phyloP scores from a whole-genome alignment of 352 stramenopile genomes.

The Aphanomyces astaci region DNA sequence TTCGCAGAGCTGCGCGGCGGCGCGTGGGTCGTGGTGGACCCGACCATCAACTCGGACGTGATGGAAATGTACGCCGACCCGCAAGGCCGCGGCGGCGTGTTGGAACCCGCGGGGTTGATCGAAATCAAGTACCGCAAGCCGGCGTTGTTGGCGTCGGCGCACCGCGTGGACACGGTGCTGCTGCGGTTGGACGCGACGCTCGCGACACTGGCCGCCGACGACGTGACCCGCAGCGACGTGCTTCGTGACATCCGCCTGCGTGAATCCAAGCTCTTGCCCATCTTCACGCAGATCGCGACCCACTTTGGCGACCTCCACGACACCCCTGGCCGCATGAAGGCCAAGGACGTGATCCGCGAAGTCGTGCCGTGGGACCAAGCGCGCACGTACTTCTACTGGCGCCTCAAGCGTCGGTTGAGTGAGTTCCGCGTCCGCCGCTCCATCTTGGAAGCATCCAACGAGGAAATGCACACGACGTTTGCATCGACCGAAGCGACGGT shows the following conservation, averaged over 20 bases:
- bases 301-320: slow-evolving; percentile 99
- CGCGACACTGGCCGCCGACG: slow-evolving; percentile 41
- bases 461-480: slow-evolving; percentile 37
- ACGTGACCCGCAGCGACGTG: slow-evolving; percentile 51
- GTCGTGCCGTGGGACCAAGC: slow-evolving; percentile 94
- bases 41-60: slow-evolving; percentile 97
- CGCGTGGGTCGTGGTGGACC: slow-evolving; percentile 99
- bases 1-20: slow-evolving; percentile 97
- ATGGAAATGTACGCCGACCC: slow-evolving; percentile 99
- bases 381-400: slow-evolving; percentile 98
- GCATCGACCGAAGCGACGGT: slow-evolving; percentile 50
- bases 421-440: slow-evolving; percentile 91
- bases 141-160: slow-evolving; percentile 95
- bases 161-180: slow-evolving; percentile 94
- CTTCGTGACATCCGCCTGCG: slow-evolving; percentile 86
- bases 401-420: slow-evolving; percentile 94
- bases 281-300: slow-evolving; percentile 97
- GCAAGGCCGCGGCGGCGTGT: slow-evolving; percentile 91
- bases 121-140: slow-evolving; percentile 99
- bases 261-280: slow-evolving; percentile 91
- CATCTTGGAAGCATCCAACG: slow-evolving; percentile 32
- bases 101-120: slow-evolving; percentile 97
- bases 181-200: slow-evolving; percentile 75
- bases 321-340: slow-evolving; percentile 99
- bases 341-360: slow-evolving; percentile 95